A percentile compares a stretch with the other conserved stretches of the same genome.
These are phyloP conservation scores for Candida arabinofermentans DNA, from an alignment of 805 yeast genomes.

Conservation along the genomic window DNA sequence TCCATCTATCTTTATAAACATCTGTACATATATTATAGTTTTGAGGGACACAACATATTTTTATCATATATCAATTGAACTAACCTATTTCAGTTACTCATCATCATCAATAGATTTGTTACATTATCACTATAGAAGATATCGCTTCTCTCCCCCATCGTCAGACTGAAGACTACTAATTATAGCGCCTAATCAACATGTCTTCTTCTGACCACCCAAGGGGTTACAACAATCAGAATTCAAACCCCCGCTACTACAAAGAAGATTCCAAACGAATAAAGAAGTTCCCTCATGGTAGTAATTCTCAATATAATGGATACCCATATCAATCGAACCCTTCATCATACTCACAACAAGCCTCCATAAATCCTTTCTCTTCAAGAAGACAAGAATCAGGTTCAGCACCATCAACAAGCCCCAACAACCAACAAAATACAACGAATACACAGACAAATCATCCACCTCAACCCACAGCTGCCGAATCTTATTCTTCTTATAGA, in stretches of 20 bases:
- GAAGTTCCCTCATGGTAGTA: slow-evolving; percentile 17
- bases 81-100: no score
- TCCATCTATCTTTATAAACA: no score
- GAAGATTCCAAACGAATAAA: slow-evolving; percentile 24
- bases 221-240: slow-evolving; percentile 12
- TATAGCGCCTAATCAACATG: slow-evolving; percentile 6
- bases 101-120: no score
- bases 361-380: slow-evolving; percentile 30
- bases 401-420: slow-evolving; percentile 3
- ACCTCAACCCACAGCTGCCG: slow-evolving; percentile 1
- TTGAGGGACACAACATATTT: no score
- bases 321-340: slow-evolving; percentile 12
- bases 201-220: slow-evolving; percentile 20
- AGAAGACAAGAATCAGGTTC: slow-evolving; percentile 19
- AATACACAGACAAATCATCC: neutral
- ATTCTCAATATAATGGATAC: slow-evolving; percentile 6
- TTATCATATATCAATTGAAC: no score
- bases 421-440: neutral
- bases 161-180: neutral
- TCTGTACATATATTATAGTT: no score
- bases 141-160: no score
- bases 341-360: slow-evolving; percentile 19
- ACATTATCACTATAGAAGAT: no score
- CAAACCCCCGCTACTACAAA: slow-evolving; percentile 20
- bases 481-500: slow-evolving; percentile 12